Percentiles rank a stretch among this genome's conserved stretches.
Conservation (phyloP, 495 filamentous ascomycete species). For the Penicillium canariense region DNA sequence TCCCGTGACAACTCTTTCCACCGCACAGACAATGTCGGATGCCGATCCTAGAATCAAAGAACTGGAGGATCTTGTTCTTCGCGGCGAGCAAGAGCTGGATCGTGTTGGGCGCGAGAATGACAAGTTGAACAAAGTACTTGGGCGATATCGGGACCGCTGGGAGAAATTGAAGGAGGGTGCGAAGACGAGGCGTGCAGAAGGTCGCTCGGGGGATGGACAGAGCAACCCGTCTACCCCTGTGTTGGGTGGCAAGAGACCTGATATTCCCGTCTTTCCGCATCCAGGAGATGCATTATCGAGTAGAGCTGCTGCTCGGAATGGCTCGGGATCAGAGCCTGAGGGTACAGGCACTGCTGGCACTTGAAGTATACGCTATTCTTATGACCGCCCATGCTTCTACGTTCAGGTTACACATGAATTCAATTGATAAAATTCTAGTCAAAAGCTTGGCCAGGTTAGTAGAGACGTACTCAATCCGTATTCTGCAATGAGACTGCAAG, state of each 20-base stretch:
- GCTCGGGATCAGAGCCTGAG: constrained; percentile 1
- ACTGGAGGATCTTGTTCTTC: constrained; percentile 40
- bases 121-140: constrained; percentile 62
- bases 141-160: constrained; percentile 74
- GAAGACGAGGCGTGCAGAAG: constrained; percentile 50
- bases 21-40: constrained; percentile 26
- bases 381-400: background rate
- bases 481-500: too few relatives aligned
- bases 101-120: constrained; percentile 63
- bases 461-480: too few relatives aligned
- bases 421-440: too few relatives aligned
- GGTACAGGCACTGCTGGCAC: background rate
- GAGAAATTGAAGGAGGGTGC: constrained; percentile 83
- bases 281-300: constrained; percentile 4
- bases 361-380: background rate
- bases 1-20: constrained; percentile 21
- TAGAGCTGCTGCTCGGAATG: background rate
- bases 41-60: constrained; percentile 47
- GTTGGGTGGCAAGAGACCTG: constrained; percentile 6
- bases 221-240: constrained; percentile 7
- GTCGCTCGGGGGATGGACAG: constrained; percentile 19
- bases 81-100: constrained; percentile 55
- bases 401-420: background rate
- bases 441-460: too few relatives aligned
- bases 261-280: constrained; percentile 11